Evolutionary conservation across 305 asterid species (phyloP).

Genomic region (Rubia occidens): DNA sequence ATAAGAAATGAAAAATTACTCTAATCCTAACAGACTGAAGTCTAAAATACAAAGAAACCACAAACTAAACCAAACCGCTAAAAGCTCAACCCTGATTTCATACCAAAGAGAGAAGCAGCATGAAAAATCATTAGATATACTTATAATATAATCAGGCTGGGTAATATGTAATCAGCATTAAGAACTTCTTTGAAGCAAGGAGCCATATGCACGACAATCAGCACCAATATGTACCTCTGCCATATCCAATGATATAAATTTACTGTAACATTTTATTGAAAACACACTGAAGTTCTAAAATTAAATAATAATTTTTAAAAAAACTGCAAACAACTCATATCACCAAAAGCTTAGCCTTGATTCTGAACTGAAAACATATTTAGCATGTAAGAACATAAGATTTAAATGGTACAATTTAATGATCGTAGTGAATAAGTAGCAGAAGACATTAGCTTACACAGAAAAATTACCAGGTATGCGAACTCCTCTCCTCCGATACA

Average conservation of each 20-base stretch:
- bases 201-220: neutral
- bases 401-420: no score
- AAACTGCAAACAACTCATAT: neutral
- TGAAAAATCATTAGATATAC: neutral
- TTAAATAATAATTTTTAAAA: neutral
- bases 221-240: neutral
- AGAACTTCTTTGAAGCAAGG: neutral
- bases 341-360: neutral
- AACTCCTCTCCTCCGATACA: conserved; percentile 93
- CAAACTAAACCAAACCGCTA: neutral
- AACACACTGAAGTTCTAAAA: neutral
- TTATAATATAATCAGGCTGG: neutral
- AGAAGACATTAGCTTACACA: conserved; percentile 12
- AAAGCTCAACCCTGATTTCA: neutral
- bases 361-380: neutral
- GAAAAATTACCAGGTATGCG: conserved; percentile 69
- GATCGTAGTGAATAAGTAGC: neutral
- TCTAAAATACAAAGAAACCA: neutral
- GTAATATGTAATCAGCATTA: neutral
- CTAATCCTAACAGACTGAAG: neutral
- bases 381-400: neutral
- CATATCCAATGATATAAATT: neutral
- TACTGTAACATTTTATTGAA: neutral
- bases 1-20: neutral
- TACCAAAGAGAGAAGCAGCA: neutral